phyloP scores from a whole-genome alignment of 1,284 basidiomycete species.

The Apiotrichum montevideense region DNA sequence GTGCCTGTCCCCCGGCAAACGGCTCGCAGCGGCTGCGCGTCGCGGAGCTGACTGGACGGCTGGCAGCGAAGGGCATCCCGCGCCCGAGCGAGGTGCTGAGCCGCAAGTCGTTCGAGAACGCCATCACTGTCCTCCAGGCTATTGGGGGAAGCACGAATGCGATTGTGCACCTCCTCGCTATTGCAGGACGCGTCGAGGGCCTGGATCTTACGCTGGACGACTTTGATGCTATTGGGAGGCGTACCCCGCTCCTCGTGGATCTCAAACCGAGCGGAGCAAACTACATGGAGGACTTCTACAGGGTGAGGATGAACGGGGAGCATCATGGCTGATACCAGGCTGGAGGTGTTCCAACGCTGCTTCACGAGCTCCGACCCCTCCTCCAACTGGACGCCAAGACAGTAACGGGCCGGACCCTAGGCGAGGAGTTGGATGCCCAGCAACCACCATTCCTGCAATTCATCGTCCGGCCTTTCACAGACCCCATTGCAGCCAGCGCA shows the following conservation, averaged over 20 bases:
- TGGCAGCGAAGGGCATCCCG: conserved; percentile 19
- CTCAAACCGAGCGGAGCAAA: conserved; percentile 48
- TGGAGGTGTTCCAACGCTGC: conserved; percentile 46
- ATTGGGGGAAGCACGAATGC: conserved; percentile 50
- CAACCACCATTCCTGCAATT: conserved; percentile 26
- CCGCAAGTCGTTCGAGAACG: conserved; percentile 48
- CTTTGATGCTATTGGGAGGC: conserved; percentile 44
- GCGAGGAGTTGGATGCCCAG: conserved; percentile 30
- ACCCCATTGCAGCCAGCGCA: conserved; percentile 29
- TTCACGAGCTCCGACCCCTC: conserved; percentile 24
- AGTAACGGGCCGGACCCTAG: conserved; percentile 42
- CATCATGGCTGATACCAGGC: conserved; percentile 20
- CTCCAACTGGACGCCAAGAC: conserved; percentile 39
- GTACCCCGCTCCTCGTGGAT: conserved; percentile 47
- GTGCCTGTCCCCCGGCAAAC: conserved; percentile 38
- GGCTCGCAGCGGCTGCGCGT: conserved; percentile 37
- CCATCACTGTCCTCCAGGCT: conserved; percentile 47
- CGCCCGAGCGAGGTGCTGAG: conserved; percentile 47
- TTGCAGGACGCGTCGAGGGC: conserved; percentile 45
- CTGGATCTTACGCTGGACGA: conserved; percentile 47
- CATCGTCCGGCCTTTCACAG: conserved; percentile 32
- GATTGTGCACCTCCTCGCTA: conserved; percentile 48
- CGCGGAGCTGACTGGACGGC: conserved; percentile 33
- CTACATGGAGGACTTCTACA: conserved; percentile 50
- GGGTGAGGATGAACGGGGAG: conserved; percentile 6